Percentiles rank a stretch among this genome's conserved stretches.
Evolutionary conservation across 2,329 filamentous ascomycete genomes (phyloP).

Genomic region (Penicillium sp.): DNA sequence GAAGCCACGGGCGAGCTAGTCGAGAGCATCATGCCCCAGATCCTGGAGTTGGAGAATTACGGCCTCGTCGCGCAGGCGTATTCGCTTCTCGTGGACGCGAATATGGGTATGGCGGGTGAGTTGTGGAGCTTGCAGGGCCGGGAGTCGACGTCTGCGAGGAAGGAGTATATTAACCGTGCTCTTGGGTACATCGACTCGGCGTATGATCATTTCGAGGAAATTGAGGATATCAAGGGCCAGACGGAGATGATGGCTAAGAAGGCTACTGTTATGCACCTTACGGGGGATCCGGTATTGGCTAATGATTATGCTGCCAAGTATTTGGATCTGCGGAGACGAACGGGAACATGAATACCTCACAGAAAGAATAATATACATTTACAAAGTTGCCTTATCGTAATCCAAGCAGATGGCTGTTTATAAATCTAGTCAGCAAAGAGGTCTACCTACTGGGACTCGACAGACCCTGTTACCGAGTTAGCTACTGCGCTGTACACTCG

Average conservation of each 20-base stretch:
- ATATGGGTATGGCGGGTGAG: conserved; percentile 63
- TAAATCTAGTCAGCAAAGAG: too few relatives aligned
- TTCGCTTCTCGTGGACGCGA: conserved; percentile 62
- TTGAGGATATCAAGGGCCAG: conserved; percentile 62
- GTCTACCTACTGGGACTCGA: too few relatives aligned
- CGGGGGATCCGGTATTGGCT: conserved; percentile 55
- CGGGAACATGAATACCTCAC: conserved; percentile 10
- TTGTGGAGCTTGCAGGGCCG: conserved; percentile 24
- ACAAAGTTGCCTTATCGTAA: background rate
- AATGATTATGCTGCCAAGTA: conserved; percentile 61
- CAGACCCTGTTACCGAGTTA: too few relatives aligned
- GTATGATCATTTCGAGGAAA: conserved; percentile 54
- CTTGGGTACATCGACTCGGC: conserved; percentile 55
- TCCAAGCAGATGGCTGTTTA: background rate
- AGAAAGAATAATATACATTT: background rate
- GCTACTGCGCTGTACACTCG: too few relatives aligned
- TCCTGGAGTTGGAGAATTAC: conserved; percentile 61
- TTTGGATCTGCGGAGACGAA: conserved; percentile 46
- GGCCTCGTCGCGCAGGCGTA: conserved; percentile 59
- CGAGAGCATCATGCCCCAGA: conserved; percentile 62
- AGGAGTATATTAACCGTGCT: conserved; percentile 52
- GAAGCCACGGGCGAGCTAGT: conserved; percentile 57
- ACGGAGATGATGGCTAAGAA: conserved; percentile 77
- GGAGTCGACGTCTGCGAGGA: conserved; percentile 32
- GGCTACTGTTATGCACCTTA: conserved; percentile 62